Conservation (phyloP, 2,329 filamentous ascomycete species). For the Xylaria sp. region DNA sequence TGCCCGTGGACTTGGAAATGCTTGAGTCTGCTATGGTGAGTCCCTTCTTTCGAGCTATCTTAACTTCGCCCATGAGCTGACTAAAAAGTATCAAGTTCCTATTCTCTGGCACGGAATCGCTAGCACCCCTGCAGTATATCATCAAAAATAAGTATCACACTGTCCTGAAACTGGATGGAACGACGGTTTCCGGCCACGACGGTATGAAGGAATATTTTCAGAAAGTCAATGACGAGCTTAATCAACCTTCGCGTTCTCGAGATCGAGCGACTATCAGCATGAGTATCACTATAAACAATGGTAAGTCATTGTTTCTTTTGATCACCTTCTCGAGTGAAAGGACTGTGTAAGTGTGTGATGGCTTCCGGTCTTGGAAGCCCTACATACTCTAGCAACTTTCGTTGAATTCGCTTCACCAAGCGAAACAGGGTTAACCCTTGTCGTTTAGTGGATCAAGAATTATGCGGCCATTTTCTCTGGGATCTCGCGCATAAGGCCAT, state of each 20-base stretch:
- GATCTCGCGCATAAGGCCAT: conserved; percentile 36
- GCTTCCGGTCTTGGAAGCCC: no score
- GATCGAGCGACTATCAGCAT: conserved; percentile 36
- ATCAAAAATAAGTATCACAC: conserved; percentile 35
- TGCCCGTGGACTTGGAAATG: conserved; percentile 24
- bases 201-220: conserved; percentile 28
- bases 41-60: background rate
- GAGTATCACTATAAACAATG: conserved; percentile 37
- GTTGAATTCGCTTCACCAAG: no score
- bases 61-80: background rate
- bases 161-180: conserved; percentile 31
- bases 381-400: no score
- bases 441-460: conserved; percentile 36
- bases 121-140: conserved; percentile 30
- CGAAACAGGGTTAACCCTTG: no score
- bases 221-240: conserved; percentile 13
- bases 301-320: no score
- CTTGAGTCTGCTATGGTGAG: conserved; percentile 38
- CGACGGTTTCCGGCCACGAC: conserved; percentile 29
- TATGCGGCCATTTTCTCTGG: conserved; percentile 37
- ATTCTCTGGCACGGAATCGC: conserved; percentile 32
- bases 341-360: no score
- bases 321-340: no score
- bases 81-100: conserved; percentile 27
- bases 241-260: conserved; percentile 10